Conservation (phyloP, 2,329 filamentous ascomycete species). For the Tetracladium maxilliforme region DNA sequence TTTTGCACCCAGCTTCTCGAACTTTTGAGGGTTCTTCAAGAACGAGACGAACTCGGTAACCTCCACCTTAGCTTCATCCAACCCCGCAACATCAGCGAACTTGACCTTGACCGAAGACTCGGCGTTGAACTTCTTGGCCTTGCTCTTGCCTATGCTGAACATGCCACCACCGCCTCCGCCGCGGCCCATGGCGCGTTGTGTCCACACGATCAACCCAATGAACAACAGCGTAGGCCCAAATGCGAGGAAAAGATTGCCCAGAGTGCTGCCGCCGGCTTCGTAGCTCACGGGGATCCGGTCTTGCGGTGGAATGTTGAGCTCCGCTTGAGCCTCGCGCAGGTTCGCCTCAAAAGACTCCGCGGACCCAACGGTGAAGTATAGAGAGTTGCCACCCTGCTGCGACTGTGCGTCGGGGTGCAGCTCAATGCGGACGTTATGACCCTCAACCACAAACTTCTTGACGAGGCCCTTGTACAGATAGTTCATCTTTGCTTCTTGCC, state of each 20-base stretch:
- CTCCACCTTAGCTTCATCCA: constrained; percentile 95
- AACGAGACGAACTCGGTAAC: constrained; percentile 99
- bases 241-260: constrained; percentile 55
- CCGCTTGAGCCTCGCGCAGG: constrained; percentile 74
- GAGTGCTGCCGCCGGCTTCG: constrained; percentile 56
- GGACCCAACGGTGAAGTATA: constrained; percentile 92
- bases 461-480: constrained; percentile 95
- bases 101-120: constrained; percentile 95
- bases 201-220: constrained; percentile 68
- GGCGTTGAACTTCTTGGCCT: constrained; percentile 94
- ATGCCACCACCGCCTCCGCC: constrained; percentile 59
- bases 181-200: constrained; percentile 60
- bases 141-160: constrained; percentile 91
- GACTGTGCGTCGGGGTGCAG: constrained; percentile 66
- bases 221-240: constrained; percentile 83
- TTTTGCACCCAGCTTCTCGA: constrained; percentile 89
- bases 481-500: constrained; percentile 88
- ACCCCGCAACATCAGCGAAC: constrained; percentile 89
- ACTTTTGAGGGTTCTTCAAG: constrained; percentile 82
- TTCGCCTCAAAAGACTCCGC: constrained; percentile 84
- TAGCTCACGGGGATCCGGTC: constrained; percentile 92
- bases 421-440: constrained; percentile 64
- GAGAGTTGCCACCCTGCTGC: constrained; percentile 55
- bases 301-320: constrained; percentile 71
- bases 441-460: constrained; percentile 76